Evolutionary conservation across 148 eudicot species (phyloP).

Genomic region (Diospyros lotus): DNA sequence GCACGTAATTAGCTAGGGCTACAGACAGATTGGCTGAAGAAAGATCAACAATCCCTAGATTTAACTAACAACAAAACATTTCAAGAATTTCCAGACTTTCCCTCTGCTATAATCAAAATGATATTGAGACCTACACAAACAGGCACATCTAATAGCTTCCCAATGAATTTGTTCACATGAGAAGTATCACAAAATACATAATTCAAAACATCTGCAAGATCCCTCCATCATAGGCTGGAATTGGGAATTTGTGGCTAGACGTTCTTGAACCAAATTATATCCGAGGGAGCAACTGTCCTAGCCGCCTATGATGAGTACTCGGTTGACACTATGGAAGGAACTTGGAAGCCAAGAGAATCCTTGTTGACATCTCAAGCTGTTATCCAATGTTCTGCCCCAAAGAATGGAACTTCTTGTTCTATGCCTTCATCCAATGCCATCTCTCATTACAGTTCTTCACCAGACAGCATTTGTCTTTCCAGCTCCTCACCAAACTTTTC

Average conservation of each 20-base stretch:
- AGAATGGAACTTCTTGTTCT: neutral
- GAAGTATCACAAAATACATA: no score
- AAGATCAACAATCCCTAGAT: no score
- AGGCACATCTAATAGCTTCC: no score
- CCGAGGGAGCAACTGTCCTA: neutral
- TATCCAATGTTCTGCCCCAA: neutral
- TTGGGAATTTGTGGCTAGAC: neutral
- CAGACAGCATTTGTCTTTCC: constrained; percentile 26
- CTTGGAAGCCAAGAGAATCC: neutral
- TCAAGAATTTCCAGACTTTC: no score
- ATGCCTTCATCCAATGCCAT: neutral
- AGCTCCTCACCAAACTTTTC: constrained; percentile 30
- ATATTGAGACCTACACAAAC: no score
- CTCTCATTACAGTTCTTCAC: constrained; percentile 9
- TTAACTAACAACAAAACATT: no score
- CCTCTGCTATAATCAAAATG: no score
- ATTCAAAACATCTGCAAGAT: neutral
- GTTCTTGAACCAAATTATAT: neutral
- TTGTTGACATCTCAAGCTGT: neutral
- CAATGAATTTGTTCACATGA: no score
- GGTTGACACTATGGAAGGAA: no score
- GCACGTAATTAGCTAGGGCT: no score
- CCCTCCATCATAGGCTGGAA: neutral
- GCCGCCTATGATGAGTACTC: neutral
- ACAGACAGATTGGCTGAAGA: no score